Evolutionary conservation across 129 eudicot species (phyloP), one percentile per base, ranked within the genome.

Genomic region (Pseudognaphalium luteoalbum): DNA sequence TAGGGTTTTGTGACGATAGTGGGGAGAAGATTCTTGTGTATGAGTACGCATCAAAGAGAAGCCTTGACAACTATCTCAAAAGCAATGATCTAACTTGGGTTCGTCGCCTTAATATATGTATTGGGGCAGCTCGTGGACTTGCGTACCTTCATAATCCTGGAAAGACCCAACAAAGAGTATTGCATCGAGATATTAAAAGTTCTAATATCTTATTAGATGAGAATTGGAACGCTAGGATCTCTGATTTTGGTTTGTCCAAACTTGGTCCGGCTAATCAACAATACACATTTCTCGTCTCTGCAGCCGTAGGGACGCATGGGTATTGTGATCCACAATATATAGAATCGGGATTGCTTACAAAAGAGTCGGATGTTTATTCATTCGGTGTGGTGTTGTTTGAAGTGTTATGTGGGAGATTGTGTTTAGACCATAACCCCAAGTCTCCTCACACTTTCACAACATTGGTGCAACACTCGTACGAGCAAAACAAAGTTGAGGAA

Each of bases 321-420:
- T 65, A 65, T 65, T 34, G 47, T 7, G 70, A 65, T 33, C 70
- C 47, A 3, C 19, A 7, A 16, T 65, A 33, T 65, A 8, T 65
- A 2, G 70, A 32, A 3, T 17, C 70, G 28, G 50, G 50, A 2
- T 33, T 65, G 11, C 12, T 65, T 33, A 65, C 50, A 33, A 65
- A 65, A 34, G 50, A 65, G 47, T 65, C 47, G 2, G 70, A 34
- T 35, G 70, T 66, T 8, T 66, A 66, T 22, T 66, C 70, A 2
- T 66, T 66, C n/a, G 70, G 70, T 14, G 70, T 66, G 22, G 50
- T 66, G 70, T 66, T 65, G 25, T 65, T 66, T 34, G 70, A 66
- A 34, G 29, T 66, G 7, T 19, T 66, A 17, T 32, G 50, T 35
- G 70, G 50, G 25, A 66, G 70, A 17, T 34, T 33, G 44, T 62